Base-by-base conservation (phyloP, 2,329 filamentous ascomycete species). In the Tolypocladium album region DNA sequence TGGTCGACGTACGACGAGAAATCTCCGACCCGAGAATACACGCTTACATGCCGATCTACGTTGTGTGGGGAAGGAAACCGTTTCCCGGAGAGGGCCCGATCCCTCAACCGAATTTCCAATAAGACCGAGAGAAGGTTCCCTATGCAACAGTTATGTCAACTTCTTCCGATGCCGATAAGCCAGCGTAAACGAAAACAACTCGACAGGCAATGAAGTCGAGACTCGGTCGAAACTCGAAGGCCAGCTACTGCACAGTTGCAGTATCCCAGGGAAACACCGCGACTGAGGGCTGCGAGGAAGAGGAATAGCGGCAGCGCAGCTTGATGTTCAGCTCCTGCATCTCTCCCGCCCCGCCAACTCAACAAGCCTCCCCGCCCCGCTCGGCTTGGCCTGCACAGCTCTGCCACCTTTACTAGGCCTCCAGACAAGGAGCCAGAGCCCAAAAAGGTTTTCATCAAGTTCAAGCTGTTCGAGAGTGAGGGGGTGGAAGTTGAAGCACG, bases 21-120 rank as follows among this genome's bases (percentile, higher is more conserved):
- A 63, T 83, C 4, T 75, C 74, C 7, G 72, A 83, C 66, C 70
- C 72, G 3, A 70, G 70, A 11, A 74, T 80, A 13, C 81, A 83
- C 62, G 74, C 78, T 0, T 83, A 81, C 61, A 70, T 78, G 62
- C 75, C 74, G 34, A 69, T 81, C n/a, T 75, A 77, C 61, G 76
- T 82, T 7, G 77, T 83, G 0, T 78, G 75, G 66, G 81, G 79
- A 11, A 73, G 80, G 34, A 83, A 82, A 63, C 81, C 81, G 1
- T 71, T 70, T 58, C 70, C 68, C 0, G 66, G 70, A 17, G 76
- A 78, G 57, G 24, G 43, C 4, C 42, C 43, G 24, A 27, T 52
- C 11, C 43, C 15, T 7, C 27, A 8, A 15, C 22, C 50, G 15
- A 56, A 50, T 4, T 52, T 50, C n/a, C 50, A 43, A 50, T 58